A percentile compares a stretch with the other conserved stretches of the same genome.
Evolutionary conservation across 495 filamentous ascomycete species (phyloP).

Genomic region (Hyaloscypha bicolor): DNA sequence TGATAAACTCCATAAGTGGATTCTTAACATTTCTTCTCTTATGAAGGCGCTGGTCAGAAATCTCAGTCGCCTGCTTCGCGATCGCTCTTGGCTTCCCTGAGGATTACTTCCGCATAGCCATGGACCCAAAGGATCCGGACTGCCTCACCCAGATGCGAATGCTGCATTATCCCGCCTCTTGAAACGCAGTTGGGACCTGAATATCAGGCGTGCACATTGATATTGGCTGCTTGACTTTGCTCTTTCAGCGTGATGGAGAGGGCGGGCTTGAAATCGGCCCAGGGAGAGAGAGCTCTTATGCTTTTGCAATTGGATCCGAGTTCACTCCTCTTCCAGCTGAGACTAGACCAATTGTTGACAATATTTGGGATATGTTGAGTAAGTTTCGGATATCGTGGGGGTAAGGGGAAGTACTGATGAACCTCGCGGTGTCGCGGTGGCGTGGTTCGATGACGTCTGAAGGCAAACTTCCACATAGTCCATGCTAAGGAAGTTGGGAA

Average conservation of each 20-base stretch:
- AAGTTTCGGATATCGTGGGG: not conserved
- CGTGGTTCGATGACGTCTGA: slow-evolving; percentile 63
- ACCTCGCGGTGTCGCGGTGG: slow-evolving; percentile 42
- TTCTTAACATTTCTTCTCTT: no score
- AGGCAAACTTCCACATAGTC: slow-evolving; percentile 58
- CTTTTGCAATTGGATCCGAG: slow-evolving; percentile 53
- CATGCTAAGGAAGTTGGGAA: slow-evolving; percentile 26
- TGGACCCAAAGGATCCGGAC: no score
- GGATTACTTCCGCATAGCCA: no score
- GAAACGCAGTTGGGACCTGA: no score
- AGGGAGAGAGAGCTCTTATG: slow-evolving; percentile 53
- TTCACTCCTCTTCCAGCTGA: slow-evolving; percentile 55
- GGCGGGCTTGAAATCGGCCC: slow-evolving; percentile 58
- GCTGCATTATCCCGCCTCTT: no score
- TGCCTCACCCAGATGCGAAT: no score
- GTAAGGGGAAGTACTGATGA: not conserved
- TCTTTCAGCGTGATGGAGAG: slow-evolving; percentile 58
- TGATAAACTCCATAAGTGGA: no score
- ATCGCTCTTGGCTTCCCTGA: no score
- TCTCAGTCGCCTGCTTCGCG: no score
- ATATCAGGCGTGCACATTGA: slow-evolving; percentile 46
- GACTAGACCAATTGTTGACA: slow-evolving; percentile 55
- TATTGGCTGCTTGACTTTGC: slow-evolving; percentile 56
- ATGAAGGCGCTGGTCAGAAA: no score
- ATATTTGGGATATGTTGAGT: slow-evolving; percentile 59